These are phyloP conservation scores for Leucoagaricus sp. DNA, from an alignment of 1,284 basidiomycete species.

Conservation along the genomic window DNA sequence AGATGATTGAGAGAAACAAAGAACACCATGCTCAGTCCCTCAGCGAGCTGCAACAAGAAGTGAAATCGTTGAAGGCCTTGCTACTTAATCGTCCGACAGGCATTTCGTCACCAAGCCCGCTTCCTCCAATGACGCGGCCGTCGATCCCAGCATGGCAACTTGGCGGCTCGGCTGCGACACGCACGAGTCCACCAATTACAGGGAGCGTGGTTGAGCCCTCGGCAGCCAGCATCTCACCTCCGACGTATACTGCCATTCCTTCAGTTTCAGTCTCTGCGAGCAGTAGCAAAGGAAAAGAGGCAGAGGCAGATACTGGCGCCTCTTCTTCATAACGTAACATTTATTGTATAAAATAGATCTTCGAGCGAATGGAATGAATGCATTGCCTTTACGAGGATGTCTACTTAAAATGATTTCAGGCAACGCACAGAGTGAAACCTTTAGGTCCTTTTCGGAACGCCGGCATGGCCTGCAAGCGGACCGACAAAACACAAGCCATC, in stretches of 20 bases:
- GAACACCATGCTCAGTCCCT: slow-evolving; percentile 80
- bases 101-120: slow-evolving; percentile 47
- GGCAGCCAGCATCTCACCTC: slow-evolving; percentile 24
- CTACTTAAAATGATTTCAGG: too few relatives aligned
- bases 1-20: slow-evolving; percentile 96
- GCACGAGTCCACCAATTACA: slow-evolving; percentile 9
- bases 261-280: slow-evolving; percentile 14
- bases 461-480: too few relatives aligned
- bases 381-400: too few relatives aligned
- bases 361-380: too few relatives aligned
- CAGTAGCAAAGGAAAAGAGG: slow-evolving; percentile 50
- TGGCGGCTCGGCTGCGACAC: slow-evolving; percentile 21
- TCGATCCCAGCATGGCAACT: slow-evolving; percentile 89
- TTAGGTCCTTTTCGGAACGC: too few relatives aligned
- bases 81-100: slow-evolving; percentile 79
- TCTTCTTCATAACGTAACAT: slow-evolving; percentile 15
- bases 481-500: too few relatives aligned
- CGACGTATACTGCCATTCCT: slow-evolving; percentile 11
- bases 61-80: slow-evolving; percentile 93
- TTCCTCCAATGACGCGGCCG: slow-evolving; percentile 55
- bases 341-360: not conserved
- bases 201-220: slow-evolving; percentile 18
- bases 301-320: slow-evolving; percentile 26
- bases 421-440: too few relatives aligned
- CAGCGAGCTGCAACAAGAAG: slow-evolving; percentile 87